phyloP scores from a whole-genome alignment of 164 flowering plant genomes.

The Umbilicus rupestris region DNA sequence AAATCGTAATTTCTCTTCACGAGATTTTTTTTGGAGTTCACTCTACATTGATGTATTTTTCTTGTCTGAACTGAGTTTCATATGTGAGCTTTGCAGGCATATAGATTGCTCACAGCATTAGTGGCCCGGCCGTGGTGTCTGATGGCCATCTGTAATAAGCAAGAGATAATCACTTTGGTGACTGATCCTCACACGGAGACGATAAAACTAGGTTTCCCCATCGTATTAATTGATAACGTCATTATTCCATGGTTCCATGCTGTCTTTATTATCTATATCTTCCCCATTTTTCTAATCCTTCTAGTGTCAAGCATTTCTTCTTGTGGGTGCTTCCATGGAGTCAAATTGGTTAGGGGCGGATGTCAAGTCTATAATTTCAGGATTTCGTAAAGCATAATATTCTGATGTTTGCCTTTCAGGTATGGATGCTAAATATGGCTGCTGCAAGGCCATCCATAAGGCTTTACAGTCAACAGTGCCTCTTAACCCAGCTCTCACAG shows the following conservation, averaged over 20 bases:
- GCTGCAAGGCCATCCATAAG: constrained; percentile 58
- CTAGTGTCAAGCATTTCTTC: neutral
- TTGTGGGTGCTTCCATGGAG: neutral
- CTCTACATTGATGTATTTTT: neutral
- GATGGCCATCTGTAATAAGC: constrained; percentile 72
- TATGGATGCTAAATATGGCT: constrained; percentile 77
- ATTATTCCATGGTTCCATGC: neutral
- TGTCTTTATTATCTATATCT: neutral
- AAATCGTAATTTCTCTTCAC: neutral
- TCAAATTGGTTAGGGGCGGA: neutral
- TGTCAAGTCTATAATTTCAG: neutral
- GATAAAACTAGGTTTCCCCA: constrained; percentile 53
- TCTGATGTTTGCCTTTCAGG: constrained; percentile 31
- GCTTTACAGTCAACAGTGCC: constrained; percentile 33
- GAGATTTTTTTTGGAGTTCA: neutral
- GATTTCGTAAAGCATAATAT: neutral
- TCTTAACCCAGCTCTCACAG: constrained; percentile 45
- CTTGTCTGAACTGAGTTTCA: neutral
- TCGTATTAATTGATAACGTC: neutral
- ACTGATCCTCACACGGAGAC: constrained; percentile 56
- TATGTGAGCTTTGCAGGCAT: constrained; percentile 47
- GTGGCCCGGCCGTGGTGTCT: constrained; percentile 81
- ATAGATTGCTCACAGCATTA: constrained; percentile 58
- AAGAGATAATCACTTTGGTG: constrained; percentile 54
- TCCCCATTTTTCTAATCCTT: neutral